Conservation (phyloP, 352 stramenopile species). For the Globisporangium radiosum region DNA sequence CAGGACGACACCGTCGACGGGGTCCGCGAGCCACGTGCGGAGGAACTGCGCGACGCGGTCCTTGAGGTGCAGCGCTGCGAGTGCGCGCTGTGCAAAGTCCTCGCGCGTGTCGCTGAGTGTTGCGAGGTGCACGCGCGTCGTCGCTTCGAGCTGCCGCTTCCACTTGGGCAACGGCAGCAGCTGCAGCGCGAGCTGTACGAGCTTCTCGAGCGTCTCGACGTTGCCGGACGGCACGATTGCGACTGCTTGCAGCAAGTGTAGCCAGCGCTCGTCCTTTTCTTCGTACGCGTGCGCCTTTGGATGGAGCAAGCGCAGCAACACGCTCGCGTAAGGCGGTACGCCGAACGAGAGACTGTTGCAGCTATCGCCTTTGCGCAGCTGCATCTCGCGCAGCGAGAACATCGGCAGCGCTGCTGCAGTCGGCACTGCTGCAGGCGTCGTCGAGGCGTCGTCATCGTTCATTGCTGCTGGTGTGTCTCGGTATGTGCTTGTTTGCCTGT, state of each 20-base stretch:
- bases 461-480: neutral
- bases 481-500: no score
- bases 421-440: neutral
- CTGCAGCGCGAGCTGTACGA: conserved; percentile 41
- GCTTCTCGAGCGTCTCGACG: conserved; percentile 37
- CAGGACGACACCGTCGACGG: conserved; percentile 59
- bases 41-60: conserved; percentile 62
- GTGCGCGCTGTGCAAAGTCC: conserved; percentile 23
- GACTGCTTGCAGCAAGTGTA: conserved; percentile 61
- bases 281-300: conserved; percentile 47
- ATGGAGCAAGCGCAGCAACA: conserved; percentile 46
- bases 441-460: neutral
- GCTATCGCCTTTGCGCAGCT: conserved; percentile 45
- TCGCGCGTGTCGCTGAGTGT: conserved; percentile 13
- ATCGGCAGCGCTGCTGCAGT: conserved; percentile 21
- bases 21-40: conserved; percentile 62
- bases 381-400: conserved; percentile 47
- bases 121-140: conserved; percentile 23
- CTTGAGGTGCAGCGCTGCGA: conserved; percentile 59
- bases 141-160: conserved; percentile 20
- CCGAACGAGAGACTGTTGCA: conserved; percentile 51
- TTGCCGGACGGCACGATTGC: conserved; percentile 58
- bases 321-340: conserved; percentile 37
- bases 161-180: conserved; percentile 30
- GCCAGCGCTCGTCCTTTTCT: conserved; percentile 56